A percentile compares a stretch with the other conserved stretches of the same genome.
Conservation (phyloP, 257 asterid genomes). For the Solanum gracilifrons region DNA sequence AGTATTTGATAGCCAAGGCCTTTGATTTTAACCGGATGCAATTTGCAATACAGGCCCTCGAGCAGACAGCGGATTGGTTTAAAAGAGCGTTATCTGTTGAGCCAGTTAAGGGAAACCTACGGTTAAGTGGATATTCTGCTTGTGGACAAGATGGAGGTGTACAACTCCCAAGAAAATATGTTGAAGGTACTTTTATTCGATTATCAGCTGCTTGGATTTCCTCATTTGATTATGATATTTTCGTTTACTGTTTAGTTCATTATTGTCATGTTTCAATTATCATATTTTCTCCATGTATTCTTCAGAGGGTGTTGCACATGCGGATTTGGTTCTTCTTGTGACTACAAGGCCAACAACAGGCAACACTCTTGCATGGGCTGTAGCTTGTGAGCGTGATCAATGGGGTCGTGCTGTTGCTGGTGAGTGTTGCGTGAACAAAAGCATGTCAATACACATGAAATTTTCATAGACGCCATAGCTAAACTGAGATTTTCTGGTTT, state of each 20-base stretch:
- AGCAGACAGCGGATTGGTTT: slow-evolving; percentile 95
- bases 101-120: slow-evolving; percentile 86
- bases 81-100: slow-evolving; percentile 88
- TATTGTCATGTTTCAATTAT: not conserved
- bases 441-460: not conserved
- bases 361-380: slow-evolving; percentile 95
- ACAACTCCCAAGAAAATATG: slow-evolving; percentile 90
- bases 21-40: not conserved
- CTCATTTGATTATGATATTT: slow-evolving; percentile 1
- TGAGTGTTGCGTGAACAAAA: slow-evolving; percentile 16
- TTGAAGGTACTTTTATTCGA: slow-evolving; percentile 57
- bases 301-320: slow-evolving; percentile 82
- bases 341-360: slow-evolving; percentile 97
- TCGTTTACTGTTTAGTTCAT: not conserved
- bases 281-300: not conserved
- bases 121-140: slow-evolving; percentile 98
- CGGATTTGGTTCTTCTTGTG: slow-evolving; percentile 92
- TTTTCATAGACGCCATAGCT: not conserved
- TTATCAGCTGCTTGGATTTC: not conserved
- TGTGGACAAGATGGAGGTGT: slow-evolving; percentile 99
- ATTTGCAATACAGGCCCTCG: slow-evolving; percentile 68
- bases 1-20: not conserved
- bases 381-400: slow-evolving; percentile 98
- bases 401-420: slow-evolving; percentile 99
- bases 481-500: slow-evolving; percentile 1